Conservation (phyloP, 1,284 basidiomycete species). For the Amylostereum areolatum region DNA sequence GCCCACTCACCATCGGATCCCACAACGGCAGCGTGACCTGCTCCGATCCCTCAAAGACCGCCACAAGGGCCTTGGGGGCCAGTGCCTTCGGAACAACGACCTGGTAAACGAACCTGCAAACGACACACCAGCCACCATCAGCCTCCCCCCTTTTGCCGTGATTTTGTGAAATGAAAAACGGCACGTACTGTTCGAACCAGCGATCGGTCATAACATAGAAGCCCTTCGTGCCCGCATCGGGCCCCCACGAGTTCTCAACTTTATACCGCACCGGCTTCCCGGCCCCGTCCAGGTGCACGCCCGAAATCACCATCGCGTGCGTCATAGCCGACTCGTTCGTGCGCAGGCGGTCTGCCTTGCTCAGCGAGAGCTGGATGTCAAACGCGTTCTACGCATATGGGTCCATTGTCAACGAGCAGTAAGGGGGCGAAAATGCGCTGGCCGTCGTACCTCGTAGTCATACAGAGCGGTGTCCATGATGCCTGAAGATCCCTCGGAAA, state of each 20-base stretch:
- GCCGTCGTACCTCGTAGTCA: constrained; percentile 62
- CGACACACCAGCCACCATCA: constrained; percentile 2
- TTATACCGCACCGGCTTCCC: constrained; percentile 85
- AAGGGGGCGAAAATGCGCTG: too few relatives aligned
- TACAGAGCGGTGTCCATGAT: constrained; percentile 86
- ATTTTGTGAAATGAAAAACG: too few relatives aligned
- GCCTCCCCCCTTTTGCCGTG: too few relatives aligned
- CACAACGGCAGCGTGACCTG: constrained; percentile 70
- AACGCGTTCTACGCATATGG: constrained; percentile 41
- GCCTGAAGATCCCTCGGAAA: constrained; percentile 61
- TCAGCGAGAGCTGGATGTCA: constrained; percentile 50
- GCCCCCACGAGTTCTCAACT: constrained; percentile 95
- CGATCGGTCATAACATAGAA: constrained; percentile 89
- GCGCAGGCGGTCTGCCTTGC: constrained; percentile 82
- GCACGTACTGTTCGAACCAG: constrained; percentile 88
- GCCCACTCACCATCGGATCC: constrained; percentile 97
- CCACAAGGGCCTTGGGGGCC: constrained; percentile 74
- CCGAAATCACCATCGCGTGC: constrained; percentile 92
- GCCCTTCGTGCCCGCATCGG: constrained; percentile 76
- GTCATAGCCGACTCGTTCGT: constrained; percentile 86
- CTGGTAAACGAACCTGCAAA: constrained; percentile 73
- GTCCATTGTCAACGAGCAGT: not conserved
- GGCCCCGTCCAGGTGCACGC: constrained; percentile 75
- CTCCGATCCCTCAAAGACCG: constrained; percentile 70
- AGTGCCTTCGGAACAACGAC: constrained; percentile 80